Evolutionary conservation across 768 basidiomycete species (phyloP), one percentile per base, ranked within the genome.

Genomic region (Lactarius tabidus): DNA sequence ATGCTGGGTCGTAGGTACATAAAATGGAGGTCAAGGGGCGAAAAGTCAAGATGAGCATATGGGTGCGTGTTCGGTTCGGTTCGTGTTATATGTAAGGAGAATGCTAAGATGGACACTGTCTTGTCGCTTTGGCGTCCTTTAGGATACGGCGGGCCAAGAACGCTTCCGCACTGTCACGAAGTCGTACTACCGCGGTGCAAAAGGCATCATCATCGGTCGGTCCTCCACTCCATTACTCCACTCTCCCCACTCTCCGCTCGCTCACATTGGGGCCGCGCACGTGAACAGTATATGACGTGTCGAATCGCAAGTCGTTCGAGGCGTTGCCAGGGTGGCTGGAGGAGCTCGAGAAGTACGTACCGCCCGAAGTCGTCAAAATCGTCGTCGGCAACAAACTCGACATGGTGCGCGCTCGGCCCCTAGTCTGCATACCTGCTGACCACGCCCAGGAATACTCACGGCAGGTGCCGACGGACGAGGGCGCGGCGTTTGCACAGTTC

Each of bases 71-170:
- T 17, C 31, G 17, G 39, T 41, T 38, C 8, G 26, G 8, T 58
- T 48, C 51, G 23, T 20, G 63, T 65, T 81, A 17, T 43, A 18
- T 15, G 51, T 43, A 14, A n/a, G 5, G 18, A 43, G 39, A 8
- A 18, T 43, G 41, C 18, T 43, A 18, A 39, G 14, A 14, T 15
- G 14, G 38, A 6, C 20, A 6, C 39, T 41, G 17, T 41, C 39
- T 18, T 18, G 39, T 20, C 8, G 41, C 7, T 36, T 8, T 14
- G 57, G 29, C 26, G 20, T 18, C 14, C 33, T 20, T n/a, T 71
- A 95, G 93, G 93, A 97, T 71, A 95, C 94, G 0, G 93, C 95
- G 57, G 95, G 97, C 0, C 96, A 98, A 75, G 97, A 99, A 76
- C 86, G 95, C 6, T 99, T 98, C 74, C 83, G 94, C 55, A 97